Evolutionary conservation across 176 grass and related monocot genomes (phyloP).

Genomic region (Hyparrhenia diplandra): DNA sequence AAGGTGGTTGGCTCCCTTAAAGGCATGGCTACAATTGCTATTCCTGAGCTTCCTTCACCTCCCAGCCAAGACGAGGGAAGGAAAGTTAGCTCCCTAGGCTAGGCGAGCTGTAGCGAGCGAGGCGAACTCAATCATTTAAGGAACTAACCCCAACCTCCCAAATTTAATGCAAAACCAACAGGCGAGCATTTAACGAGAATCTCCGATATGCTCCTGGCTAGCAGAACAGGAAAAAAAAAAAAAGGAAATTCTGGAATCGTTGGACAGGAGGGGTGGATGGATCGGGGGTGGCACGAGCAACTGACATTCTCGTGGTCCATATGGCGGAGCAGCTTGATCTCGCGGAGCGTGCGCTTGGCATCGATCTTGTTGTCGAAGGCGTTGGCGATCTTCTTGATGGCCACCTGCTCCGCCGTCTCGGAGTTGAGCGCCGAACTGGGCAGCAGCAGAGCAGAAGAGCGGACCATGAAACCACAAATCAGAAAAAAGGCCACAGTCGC

Average conservation of each 20-base stretch:
- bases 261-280: neutral
- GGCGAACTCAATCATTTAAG: conserved; percentile 35
- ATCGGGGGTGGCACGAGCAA: neutral
- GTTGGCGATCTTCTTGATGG: conserved; percentile 99
- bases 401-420: conserved; percentile 94
- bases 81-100: neutral
- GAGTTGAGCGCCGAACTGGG: conserved; percentile 87
- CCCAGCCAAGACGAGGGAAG: conserved; percentile 1
- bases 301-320: conserved; percentile 99
- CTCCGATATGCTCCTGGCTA: neutral
- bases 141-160: conserved; percentile 16
- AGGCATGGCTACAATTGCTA: conserved; percentile 26
- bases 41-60: neutral
- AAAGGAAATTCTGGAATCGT: neutral
- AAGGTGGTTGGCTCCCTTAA: conserved; percentile 26
- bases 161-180: conserved; percentile 38
- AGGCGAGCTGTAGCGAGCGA: conserved; percentile 3
- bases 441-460: neutral
- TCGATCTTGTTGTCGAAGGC: conserved; percentile 99
- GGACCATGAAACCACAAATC: neutral
- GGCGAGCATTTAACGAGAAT: conserved; percentile 16
- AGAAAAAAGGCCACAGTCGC: neutral
- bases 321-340: conserved; percentile 98
- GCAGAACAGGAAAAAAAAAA: neutral
- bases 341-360: conserved; percentile 94